Evolutionary conservation across 2,329 filamentous ascomycete genomes (phyloP).

Genomic region (Penicillium verrucosum): DNA sequence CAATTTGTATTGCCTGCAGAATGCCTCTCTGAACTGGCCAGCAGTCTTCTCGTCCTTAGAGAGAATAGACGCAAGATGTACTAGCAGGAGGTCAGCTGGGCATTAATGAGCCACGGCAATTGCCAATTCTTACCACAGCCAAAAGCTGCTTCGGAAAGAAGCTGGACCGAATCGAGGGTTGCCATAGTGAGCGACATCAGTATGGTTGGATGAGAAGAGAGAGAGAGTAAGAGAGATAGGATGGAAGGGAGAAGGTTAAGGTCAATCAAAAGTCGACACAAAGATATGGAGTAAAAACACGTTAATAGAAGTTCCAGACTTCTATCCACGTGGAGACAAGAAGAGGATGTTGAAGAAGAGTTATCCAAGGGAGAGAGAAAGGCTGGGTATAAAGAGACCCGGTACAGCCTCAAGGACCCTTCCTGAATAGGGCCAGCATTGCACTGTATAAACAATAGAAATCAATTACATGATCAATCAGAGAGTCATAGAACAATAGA

Average conservation of each 20-base stretch:
- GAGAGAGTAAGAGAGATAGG: background rate
- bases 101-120: background rate
- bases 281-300: background rate
- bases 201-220: background rate
- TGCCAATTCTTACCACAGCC: constrained; percentile 38
- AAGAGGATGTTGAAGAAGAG: background rate
- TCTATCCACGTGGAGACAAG: constrained; percentile 3
- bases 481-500: background rate
- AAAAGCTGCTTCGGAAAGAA: constrained; percentile 39
- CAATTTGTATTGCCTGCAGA: constrained; percentile 32
- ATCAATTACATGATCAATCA: background rate
- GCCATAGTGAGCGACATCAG: constrained; percentile 26
- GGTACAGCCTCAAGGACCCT: constrained; percentile 21
- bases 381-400: constrained; percentile 8
- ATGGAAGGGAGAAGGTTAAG: constrained; percentile 1
- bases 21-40: constrained; percentile 35
- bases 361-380: background rate
- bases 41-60: constrained; percentile 30
- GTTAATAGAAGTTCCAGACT: constrained; percentile 7
- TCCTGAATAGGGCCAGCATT: constrained; percentile 21
- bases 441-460: constrained; percentile 9
- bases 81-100: constrained; percentile 26
- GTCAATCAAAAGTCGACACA: background rate
- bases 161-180: constrained; percentile 32
- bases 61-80: constrained; percentile 39